These are phyloP conservation scores for Neurospora intermedia DNA, from an alignment of 495 filamentous ascomycete species.

Conservation along the genomic window DNA sequence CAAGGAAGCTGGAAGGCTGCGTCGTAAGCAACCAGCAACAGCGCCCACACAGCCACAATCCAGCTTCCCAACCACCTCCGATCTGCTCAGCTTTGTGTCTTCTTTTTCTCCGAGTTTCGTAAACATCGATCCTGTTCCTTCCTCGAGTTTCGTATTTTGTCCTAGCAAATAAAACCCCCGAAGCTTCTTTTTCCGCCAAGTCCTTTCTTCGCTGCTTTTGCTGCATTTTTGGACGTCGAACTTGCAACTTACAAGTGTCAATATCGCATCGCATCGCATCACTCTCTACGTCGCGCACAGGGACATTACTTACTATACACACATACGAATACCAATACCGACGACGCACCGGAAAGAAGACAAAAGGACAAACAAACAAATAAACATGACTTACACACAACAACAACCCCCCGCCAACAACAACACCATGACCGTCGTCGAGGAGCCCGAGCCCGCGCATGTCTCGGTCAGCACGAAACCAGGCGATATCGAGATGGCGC, in stretches of 20 bases:
- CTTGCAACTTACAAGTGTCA: not conserved
- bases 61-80: not conserved
- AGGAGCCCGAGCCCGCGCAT: conserved; percentile 6
- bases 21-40: not conserved
- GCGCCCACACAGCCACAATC: not conserved
- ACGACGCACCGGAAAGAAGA: not conserved
- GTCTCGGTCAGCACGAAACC: not conserved
- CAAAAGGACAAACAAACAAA: not conserved
- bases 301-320: not conserved
- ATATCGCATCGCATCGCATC: not conserved
- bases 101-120: not conserved
- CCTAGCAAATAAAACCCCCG: not conserved
- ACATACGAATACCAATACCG: not conserved
- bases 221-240: not conserved
- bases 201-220: not conserved
- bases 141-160: not conserved
- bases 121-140: not conserved
- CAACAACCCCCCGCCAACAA: not conserved
- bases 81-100: not conserved
- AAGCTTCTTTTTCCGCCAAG: not conserved
- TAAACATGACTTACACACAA: not conserved
- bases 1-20: not conserved
- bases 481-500: conserved; percentile 15
- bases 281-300: too few relatives aligned
- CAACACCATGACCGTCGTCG: not conserved